These are phyloP conservation scores for Cadophora malorum DNA, from an alignment of 2,329 filamentous ascomycete genomes.

Conservation along the genomic window DNA sequence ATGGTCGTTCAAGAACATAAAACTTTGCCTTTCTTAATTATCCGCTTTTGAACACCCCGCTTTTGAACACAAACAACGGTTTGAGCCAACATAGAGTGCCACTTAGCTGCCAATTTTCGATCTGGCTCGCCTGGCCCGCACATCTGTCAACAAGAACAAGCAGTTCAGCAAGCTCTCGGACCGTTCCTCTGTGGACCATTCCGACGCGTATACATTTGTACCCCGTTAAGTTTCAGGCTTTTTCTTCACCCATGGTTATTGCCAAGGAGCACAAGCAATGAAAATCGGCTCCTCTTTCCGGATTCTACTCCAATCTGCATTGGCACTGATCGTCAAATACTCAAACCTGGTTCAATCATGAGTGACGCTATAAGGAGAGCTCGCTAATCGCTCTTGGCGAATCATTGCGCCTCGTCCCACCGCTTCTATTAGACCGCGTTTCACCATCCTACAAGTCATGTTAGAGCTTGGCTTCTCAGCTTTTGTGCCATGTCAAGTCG, in stretches of 20 bases:
- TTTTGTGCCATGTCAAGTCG: neutral
- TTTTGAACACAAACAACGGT: too few species aligned
- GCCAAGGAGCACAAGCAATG: constrained; percentile 23
- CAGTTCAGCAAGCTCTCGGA: neutral
- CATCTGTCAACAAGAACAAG: neutral
- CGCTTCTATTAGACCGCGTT: constrained; percentile 24
- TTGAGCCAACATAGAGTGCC: too few species aligned
- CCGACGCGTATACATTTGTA: neutral
- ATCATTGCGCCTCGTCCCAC: neutral
- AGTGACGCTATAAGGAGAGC: neutral
- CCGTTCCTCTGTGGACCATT: neutral
- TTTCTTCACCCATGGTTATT: constrained; percentile 15
- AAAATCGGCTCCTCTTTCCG: constrained; percentile 24
- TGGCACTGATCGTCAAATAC: constrained; percentile 24
- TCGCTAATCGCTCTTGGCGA: constrained; percentile 18
- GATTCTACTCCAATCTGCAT: neutral
- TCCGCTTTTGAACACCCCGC: too few species aligned
- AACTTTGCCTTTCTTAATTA: too few species aligned
- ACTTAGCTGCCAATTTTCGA: too few species aligned
- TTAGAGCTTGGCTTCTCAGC: constrained; percentile 25
- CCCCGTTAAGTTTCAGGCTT: neutral
- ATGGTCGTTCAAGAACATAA: too few species aligned
- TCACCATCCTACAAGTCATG: constrained; percentile 24
- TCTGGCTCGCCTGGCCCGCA: too few species aligned
- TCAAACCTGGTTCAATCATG: constrained; percentile 18